Evolutionary conservation across 192 early-diverging fungal genomes (phyloP).

Genomic region (Pilaira anomala): DNA sequence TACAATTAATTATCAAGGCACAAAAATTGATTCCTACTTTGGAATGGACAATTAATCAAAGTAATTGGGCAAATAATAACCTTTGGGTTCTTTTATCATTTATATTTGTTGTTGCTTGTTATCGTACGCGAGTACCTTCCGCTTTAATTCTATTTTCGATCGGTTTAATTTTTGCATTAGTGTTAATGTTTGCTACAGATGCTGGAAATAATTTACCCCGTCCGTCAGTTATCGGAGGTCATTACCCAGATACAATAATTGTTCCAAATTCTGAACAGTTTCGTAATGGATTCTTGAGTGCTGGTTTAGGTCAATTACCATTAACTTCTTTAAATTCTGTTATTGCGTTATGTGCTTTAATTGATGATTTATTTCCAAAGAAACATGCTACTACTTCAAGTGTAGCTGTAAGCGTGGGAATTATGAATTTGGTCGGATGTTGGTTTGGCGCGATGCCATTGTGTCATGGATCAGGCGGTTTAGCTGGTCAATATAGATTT

Average conservation of each 20-base stretch:
- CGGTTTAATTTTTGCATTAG: constrained; percentile 66
- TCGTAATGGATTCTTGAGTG: constrained; percentile 70
- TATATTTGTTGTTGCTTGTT: constrained; percentile 66
- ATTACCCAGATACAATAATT: constrained; percentile 54
- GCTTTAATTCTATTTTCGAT: constrained; percentile 72
- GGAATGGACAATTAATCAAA: constrained; percentile 53
- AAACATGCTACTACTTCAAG: constrained; percentile 44
- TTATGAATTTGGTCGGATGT: constrained; percentile 78
- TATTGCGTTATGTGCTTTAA: constrained; percentile 70
- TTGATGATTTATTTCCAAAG: constrained; percentile 82
- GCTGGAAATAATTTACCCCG: constrained; percentile 23
- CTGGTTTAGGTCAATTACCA: constrained; percentile 84
- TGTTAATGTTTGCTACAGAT: constrained; percentile 40
- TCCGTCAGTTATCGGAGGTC: constrained; percentile 44
- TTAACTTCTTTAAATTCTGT: constrained; percentile 86
- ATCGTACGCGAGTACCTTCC: constrained; percentile 59
- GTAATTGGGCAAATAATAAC: constrained; percentile 71
- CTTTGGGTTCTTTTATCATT: constrained; percentile 67
- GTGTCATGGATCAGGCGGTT: constrained; percentile 79
- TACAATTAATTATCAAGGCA: constrained; percentile 69
- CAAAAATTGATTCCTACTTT: constrained; percentile 51
- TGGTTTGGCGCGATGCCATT: constrained; percentile 78
- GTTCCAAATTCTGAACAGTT: constrained; percentile 66
- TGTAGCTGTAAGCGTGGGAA: constrained; percentile 63
- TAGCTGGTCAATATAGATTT: constrained; percentile 95